phyloP scores from a whole-genome alignment of 179 eudicot species.

The Amaranthus tricolor region DNA sequence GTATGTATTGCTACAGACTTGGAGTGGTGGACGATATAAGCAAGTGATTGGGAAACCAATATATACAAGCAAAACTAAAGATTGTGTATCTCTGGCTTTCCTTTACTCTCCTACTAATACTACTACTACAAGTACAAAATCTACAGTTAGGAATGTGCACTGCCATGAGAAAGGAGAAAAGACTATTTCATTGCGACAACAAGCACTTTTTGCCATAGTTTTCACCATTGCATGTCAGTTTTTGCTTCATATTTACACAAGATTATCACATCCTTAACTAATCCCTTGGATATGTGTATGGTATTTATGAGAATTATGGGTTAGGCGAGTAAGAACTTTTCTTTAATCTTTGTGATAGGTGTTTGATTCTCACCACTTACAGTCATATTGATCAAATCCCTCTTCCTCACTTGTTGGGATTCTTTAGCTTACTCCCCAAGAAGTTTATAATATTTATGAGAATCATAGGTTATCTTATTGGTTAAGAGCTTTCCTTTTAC shows the following conservation, averaged over 20 bases:
- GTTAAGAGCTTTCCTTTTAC: too few relatives aligned
- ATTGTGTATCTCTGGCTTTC: conserved; percentile 66
- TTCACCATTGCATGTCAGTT: conserved; percentile 34
- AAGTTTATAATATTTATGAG: too few relatives aligned
- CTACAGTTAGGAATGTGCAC: not conserved
- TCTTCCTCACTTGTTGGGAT: too few relatives aligned
- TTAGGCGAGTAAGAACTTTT: too few relatives aligned
- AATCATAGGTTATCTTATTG: too few relatives aligned
- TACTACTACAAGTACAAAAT: not conserved
- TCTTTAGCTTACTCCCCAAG: too few relatives aligned
- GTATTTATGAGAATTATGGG: not conserved
- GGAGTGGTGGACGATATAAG: conserved; percentile 71
- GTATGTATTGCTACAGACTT: conserved; percentile 31
- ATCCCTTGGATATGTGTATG: not conserved
- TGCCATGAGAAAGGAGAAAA: conserved; percentile 7
- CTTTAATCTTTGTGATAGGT: too few relatives aligned
- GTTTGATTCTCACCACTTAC: too few relatives aligned
- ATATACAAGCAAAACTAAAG: conserved; percentile 37
- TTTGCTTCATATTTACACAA: conserved; percentile 24
- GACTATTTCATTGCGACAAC: conserved; percentile 27
- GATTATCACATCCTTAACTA: not conserved
- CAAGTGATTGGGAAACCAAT: conserved; percentile 84
- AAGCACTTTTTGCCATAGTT: conserved; percentile 35
- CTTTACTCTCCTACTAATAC: conserved; percentile 41
- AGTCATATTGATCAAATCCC: too few relatives aligned